Base-by-base conservation (phyloP, 2,329 filamentous ascomycete genomes). In the Colletotrichum lindemuthianum region DNA sequence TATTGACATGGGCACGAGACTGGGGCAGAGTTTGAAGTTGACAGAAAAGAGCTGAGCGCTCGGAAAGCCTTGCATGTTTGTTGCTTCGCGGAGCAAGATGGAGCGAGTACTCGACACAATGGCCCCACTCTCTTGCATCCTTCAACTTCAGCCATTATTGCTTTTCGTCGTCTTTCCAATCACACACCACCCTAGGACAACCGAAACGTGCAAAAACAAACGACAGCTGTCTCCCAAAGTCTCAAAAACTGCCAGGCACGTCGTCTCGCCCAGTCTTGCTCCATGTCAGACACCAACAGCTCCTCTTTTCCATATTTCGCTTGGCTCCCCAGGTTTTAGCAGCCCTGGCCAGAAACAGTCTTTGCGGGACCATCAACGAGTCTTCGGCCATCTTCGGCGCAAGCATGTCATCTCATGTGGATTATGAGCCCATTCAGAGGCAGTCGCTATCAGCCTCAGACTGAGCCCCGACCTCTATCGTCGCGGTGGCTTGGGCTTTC, bases 281-380 rank as follows among this genome's bases (percentile, higher is more conserved):
- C 50, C 44, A 60, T 50, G 44, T 55, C 61, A 60, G 50, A 65
- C 57, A 12, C 45, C 57, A 39, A 51, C 50, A 40, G 49, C 39
- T 57, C 61, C 44, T 60, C 56, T 61, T 65, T 51, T 57, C 40
- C 51, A 24, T 37, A 51, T 36, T 13, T 41, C 48, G 47, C 58
- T 60, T 61, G 45, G 58, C 51, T 51, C 44, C 16, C 47, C 51
- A 47, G 48, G 58, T 65, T 65, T 65, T 43, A 65, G 12, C 45
- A 37, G 58, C 61, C 58, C 58, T 34, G 40, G 39, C 45, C 41
- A 51, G 61, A 61, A 65, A 65, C 61, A 45, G 51, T 40, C 24
- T 8, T 34, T 65, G 61, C 61, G 36, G 51, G 58, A 52, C 58
- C 45, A 56, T 65, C 61, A 51, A 57, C 61, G 61, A 65, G n/a